Percentiles rank a stretch among this genome's conserved stretches.
These are phyloP conservation scores for Apiospora aurea DNA, from an alignment of 2,329 filamentous ascomycete genomes.

Conservation along the genomic window DNA sequence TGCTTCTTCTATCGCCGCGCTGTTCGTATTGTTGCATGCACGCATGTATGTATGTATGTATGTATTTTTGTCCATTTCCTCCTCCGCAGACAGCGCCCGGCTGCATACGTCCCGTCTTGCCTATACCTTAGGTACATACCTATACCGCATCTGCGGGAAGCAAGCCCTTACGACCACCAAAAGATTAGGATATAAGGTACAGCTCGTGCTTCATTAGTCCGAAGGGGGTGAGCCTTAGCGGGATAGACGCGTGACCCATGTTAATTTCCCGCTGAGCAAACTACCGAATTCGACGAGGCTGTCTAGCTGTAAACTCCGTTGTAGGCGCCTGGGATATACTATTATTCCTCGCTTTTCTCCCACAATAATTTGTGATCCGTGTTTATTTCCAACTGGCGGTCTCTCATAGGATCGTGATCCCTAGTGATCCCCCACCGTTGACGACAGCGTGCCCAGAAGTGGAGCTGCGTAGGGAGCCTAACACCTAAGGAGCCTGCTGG, in stretches of 20 bases:
- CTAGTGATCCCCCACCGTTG: background rate
- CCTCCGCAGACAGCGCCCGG: background rate
- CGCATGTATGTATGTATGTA: too few species aligned
- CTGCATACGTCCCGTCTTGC: background rate
- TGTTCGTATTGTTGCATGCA: background rate
- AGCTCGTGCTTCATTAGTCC: constrained; percentile 13
- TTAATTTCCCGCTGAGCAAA: constrained; percentile 7
- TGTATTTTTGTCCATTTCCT: background rate
- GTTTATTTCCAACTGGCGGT: constrained; percentile 17
- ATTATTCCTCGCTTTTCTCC: background rate
- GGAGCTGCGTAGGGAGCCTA: background rate
- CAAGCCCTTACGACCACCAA: background rate
- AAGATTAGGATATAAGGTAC: background rate
- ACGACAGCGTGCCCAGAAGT: constrained; percentile 13
- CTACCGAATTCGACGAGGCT: constrained; percentile 13
- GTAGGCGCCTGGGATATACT: background rate
- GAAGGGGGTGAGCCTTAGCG: background rate
- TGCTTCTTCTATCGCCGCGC: background rate
- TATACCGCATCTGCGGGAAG: background rate
- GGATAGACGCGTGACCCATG: constrained; percentile 20
- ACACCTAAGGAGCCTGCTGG: background rate
- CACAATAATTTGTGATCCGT: background rate
- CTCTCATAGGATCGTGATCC: constrained; percentile 22
- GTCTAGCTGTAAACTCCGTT: background rate
- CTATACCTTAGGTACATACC: background rate